Conservation (phyloP, 75 land plant species). For the Pinus taeda region DNA sequence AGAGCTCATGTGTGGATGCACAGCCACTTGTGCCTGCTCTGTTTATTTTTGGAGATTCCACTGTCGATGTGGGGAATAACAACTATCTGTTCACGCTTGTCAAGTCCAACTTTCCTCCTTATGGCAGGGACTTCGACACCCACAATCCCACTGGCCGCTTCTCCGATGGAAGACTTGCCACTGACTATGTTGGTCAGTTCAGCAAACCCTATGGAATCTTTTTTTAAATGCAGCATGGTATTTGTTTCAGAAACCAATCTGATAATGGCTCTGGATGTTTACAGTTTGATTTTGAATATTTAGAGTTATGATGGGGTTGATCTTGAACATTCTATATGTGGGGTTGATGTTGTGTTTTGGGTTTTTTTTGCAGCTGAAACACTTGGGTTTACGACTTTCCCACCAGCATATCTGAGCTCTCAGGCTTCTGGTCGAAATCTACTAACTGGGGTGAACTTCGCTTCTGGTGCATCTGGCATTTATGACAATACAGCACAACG, state of each 20-base stretch:
- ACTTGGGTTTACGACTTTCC: too few species aligned
- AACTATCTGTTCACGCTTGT: slow-evolving; percentile 17
- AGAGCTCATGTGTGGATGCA: neutral
- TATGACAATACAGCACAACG: too few species aligned
- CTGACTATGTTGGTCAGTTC: slow-evolving; percentile 23
- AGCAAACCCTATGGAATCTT: neutral
- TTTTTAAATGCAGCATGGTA: neutral
- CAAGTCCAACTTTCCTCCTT: slow-evolving; percentile 23
- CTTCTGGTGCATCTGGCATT: too few species aligned
- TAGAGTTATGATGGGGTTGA: neutral
- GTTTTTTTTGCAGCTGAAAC: neutral
- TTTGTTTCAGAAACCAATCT: neutral
- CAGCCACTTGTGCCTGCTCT: slow-evolving; percentile 17
- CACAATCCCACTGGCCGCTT: slow-evolving; percentile 21
- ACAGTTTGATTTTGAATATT: too few species aligned
- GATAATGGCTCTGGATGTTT: too few species aligned
- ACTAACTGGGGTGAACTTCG: too few species aligned
- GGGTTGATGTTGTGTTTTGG: too few species aligned
- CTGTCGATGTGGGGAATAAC: slow-evolving; percentile 30
- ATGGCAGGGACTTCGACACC: slow-evolving; percentile 27
- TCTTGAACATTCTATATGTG: neutral
- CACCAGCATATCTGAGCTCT: too few species aligned
- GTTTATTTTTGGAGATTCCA: slow-evolving; percentile 29
- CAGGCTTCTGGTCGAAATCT: too few species aligned
- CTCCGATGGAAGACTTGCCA: slow-evolving; percentile 21